Conservation (phyloP, 768 basidiomycete genomes). For the Pleurotus cornucopiae region DNA sequence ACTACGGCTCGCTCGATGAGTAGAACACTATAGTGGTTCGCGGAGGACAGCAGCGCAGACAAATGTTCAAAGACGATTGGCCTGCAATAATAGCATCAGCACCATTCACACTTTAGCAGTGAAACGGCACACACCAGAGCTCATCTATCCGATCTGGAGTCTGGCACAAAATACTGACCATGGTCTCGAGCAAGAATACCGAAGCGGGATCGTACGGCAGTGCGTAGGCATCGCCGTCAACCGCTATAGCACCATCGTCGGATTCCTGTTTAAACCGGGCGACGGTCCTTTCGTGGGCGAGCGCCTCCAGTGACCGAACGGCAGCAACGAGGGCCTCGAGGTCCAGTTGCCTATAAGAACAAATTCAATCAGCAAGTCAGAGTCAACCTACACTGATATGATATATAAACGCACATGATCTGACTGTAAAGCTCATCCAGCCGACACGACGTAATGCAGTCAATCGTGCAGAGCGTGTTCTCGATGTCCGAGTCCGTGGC, state of each 20-base stretch:
- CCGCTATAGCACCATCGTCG: slow-evolving; percentile 47
- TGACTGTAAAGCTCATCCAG: slow-evolving; percentile 93
- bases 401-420: slow-evolving; percentile 66
- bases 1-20: slow-evolving; percentile 94
- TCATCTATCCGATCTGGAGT: slow-evolving; percentile 79
- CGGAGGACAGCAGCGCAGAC: slow-evolving; percentile 70
- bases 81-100: slow-evolving; percentile 30
- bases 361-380: too few species aligned
- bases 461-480: slow-evolving; percentile 90
- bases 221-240: slow-evolving; percentile 45
- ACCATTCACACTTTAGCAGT: too few species aligned
- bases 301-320: slow-evolving; percentile 79
- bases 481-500: slow-evolving; percentile 90
- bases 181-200: slow-evolving; percentile 90
- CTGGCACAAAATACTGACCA: slow-evolving; percentile 85
- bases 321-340: slow-evolving; percentile 79
- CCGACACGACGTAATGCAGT: slow-evolving; percentile 90
- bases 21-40: slow-evolving; percentile 81
- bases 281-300: slow-evolving; percentile 89
- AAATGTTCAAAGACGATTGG: slow-evolving; percentile 94
- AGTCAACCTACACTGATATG: background rate
- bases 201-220: slow-evolving; percentile 94
- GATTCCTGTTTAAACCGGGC: slow-evolving; percentile 67
- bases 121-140: slow-evolving; percentile 56
- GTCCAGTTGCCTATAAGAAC: slow-evolving; percentile 61